These are phyloP conservation scores for Agapanthus africanus DNA, from an alignment of 106 monocot genomes.

Conservation along the genomic window DNA sequence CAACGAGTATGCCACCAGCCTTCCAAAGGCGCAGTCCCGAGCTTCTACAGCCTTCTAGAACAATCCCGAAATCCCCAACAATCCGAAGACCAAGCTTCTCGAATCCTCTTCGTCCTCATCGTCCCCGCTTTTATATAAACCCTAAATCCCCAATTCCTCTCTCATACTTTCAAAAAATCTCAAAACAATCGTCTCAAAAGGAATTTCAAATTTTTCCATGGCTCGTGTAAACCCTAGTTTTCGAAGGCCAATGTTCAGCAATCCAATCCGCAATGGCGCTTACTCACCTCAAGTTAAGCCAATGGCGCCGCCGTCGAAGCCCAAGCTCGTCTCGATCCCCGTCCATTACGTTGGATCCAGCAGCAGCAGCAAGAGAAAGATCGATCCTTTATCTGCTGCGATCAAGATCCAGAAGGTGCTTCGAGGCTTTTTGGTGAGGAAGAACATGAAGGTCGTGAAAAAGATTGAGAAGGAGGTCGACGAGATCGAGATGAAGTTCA, in stretches of 20 bases:
- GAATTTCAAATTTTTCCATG: neutral
- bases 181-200: too few species aligned
- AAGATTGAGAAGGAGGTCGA: conserved; percentile 23
- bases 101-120: neutral
- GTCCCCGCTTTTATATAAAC: neutral
- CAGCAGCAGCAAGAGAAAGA: neutral
- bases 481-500: conserved; percentile 23
- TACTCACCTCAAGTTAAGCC: neutral
- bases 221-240: conserved; percentile 2
- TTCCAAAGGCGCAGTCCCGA: neutral
- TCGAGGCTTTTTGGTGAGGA: conserved; percentile 63
- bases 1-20: too few species aligned
- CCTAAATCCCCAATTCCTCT: neutral
- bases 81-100: too few species aligned
- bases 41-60: neutral
- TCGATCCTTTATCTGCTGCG: conserved; percentile 20
- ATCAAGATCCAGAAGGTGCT: conserved; percentile 45
- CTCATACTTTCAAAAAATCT: too few species aligned
- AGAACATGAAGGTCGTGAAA: conserved; percentile 30
- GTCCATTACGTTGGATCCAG: conserved; percentile 44
- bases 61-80: neutral
- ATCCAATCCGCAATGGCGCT: neutral
- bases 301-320: conserved; percentile 3
- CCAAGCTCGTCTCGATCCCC: conserved; percentile 45
- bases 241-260: neutral